Evolutionary conservation across 805 yeast species (phyloP).

Genomic region (Wickerhamiella kurtzmanii): DNA sequence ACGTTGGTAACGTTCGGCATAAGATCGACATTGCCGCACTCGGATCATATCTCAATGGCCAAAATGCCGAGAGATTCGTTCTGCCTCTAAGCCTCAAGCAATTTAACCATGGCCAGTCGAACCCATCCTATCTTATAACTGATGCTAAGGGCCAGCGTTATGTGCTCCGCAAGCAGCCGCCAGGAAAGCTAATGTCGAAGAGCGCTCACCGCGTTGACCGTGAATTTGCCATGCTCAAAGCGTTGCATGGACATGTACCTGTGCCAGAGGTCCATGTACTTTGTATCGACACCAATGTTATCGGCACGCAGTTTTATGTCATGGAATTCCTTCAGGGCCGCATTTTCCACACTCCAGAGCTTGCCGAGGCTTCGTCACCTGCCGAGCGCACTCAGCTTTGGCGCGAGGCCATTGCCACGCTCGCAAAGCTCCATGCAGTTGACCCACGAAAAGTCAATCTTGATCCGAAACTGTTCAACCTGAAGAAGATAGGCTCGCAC

Average conservation of each 20-base stretch:
- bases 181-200: slow-evolving; percentile 35
- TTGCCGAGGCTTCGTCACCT: slow-evolving; percentile 26
- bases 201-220: slow-evolving; percentile 53
- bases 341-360: slow-evolving; percentile 40
- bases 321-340: slow-evolving; percentile 49
- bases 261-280: slow-evolving; percentile 40
- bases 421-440: slow-evolving; percentile 37
- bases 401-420: slow-evolving; percentile 36
- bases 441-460: slow-evolving; percentile 32
- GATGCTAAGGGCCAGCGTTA: slow-evolving; percentile 31
- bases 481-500: slow-evolving; percentile 24
- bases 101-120: slow-evolving; percentile 50
- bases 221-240: slow-evolving; percentile 39
- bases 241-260: slow-evolving; percentile 33
- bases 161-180: slow-evolving; percentile 47
- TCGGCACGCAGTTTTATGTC: slow-evolving; percentile 45
- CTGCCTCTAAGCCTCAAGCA: slow-evolving; percentile 33
- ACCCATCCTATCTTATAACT: slow-evolving; percentile 42
- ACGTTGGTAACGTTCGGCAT: slow-evolving; percentile 23
- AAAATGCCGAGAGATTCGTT: slow-evolving; percentile 14
- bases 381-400: slow-evolving; percentile 29
- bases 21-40: slow-evolving; percentile 22
- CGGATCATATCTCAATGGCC: slow-evolving; percentile 18
- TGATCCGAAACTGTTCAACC: slow-evolving; percentile 20
- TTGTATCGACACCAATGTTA: slow-evolving; percentile 42